Evolutionary conservation across 2,329 filamentous ascomycete genomes (phyloP).

Genomic region (Aspergillus hortae): DNA sequence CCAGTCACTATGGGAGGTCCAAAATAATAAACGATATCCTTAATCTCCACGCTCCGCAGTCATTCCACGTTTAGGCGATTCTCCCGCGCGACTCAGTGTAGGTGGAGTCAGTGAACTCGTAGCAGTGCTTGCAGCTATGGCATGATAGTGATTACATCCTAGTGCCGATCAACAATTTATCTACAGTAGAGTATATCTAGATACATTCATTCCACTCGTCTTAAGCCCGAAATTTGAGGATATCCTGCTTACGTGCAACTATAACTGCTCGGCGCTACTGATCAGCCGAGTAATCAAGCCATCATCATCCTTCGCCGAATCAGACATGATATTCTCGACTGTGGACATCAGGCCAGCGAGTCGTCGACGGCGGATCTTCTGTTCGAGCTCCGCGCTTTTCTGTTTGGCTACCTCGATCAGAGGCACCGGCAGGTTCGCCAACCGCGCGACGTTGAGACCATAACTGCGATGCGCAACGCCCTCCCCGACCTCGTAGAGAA

Average conservation of each 20-base stretch:
- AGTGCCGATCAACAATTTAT: background rate
- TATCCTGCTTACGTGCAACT: constrained; percentile 1
- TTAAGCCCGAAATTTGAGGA: background rate
- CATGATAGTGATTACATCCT: no score
- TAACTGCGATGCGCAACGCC: constrained; percentile 93
- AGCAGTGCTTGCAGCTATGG: no score
- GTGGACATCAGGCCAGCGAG: constrained; percentile 42
- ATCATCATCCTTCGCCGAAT: constrained; percentile 13
- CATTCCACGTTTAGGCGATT: background rate
- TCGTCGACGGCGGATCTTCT: constrained; percentile 62
- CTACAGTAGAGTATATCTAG: background rate
- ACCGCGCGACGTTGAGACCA: constrained; percentile 83
- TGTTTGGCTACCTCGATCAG: constrained; percentile 75
- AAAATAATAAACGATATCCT: constrained; percentile 1
- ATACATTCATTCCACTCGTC: background rate
- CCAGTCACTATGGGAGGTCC: background rate
- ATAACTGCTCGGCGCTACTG: constrained; percentile 31
- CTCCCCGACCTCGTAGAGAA: constrained; percentile 86
- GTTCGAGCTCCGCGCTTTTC: constrained; percentile 78
- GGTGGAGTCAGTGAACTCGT: no score
- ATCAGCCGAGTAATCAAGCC: constrained; percentile 29
- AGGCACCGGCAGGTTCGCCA: constrained; percentile 74
- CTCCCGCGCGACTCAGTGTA: no score
- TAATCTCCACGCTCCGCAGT: background rate
- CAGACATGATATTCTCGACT: constrained; percentile 27